phyloP scores from a whole-genome alignment of 805 yeast genomes.

The Teunomyces stri region DNA sequence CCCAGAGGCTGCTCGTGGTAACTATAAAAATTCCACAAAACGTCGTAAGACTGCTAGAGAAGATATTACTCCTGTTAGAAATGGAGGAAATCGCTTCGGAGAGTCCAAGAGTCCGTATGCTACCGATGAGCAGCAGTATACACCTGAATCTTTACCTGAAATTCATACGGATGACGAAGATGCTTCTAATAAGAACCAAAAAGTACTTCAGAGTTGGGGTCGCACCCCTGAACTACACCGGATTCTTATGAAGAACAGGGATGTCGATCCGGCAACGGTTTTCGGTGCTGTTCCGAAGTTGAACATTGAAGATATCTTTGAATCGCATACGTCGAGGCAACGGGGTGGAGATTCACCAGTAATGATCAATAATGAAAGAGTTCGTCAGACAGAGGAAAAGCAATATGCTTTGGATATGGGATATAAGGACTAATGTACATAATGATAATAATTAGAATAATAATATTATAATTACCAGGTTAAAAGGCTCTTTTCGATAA shows the following conservation, averaged over 20 bases:
- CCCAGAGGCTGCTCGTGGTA: conserved; percentile 40
- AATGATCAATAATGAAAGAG: conserved; percentile 34
- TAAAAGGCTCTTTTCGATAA: conserved; percentile 38
- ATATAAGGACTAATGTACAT: conserved; percentile 14
- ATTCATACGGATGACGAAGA: conserved; percentile 42
- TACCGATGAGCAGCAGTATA: conserved; percentile 1
- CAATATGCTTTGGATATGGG: conserved; percentile 50
- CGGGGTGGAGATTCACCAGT: conserved; percentile 54
- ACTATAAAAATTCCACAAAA: conserved; percentile 5
- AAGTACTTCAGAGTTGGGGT: conserved; percentile 37
- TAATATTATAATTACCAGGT: not conserved
- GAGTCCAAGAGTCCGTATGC: not conserved
- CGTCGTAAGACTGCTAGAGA: conserved; percentile 4
- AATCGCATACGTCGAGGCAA: conserved; percentile 46
- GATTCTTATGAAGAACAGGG: conserved; percentile 24
- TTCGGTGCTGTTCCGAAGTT: conserved; percentile 76
- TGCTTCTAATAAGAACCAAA: conserved; percentile 16
- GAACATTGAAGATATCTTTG: conserved; percentile 68
- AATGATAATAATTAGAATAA: not conserved
- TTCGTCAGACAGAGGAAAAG: conserved; percentile 44
- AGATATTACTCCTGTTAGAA: not conserved
- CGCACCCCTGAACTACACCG: conserved; percentile 34
- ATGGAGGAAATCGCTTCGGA: conserved; percentile 1
- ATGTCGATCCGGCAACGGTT: conserved; percentile 61
- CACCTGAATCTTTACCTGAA: conserved; percentile 32